Base-by-base conservation (phyloP, 257 asterid genomes). In the Paulownia fortunei region DNA sequence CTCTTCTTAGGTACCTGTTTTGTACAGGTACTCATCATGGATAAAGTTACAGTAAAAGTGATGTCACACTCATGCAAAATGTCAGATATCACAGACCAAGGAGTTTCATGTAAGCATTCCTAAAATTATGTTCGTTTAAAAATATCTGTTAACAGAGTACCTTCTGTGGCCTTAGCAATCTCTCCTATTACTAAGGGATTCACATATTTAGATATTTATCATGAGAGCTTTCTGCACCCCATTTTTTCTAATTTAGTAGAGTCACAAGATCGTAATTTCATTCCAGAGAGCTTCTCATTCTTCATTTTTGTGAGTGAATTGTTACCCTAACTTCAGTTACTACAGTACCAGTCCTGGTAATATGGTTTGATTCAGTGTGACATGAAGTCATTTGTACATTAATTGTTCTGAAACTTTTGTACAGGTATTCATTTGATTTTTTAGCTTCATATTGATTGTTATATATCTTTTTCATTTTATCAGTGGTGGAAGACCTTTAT, bases 401-500 rank as follows among this genome's bases (percentile, higher is more conserved):
- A 69, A 24, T 72, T 66, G 72, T 66, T 65, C 51, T 36, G 56
- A 21, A 19, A 65, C 72, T 18, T 72, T 30, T 56, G 66, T 27
- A 10, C 89, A 83, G 88, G 86, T 75, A 85, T 69, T 63, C 15
- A 27, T 27, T 62, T 47, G 18, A 46, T 30, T 60, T 70, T 69
- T 78, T 74, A 65, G 68, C 78, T 69, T 72, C 27, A 36, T 73
- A 52, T 51, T 69, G 78, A 42, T 67, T 67, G 11, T 61, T 19
- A 30, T 70, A 37, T 55, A 36, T 79, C 21, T 62, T 69, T 70
- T 74, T 67, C 52, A 34, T 47, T 47, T 78, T 63, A 34, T 79
- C 91, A 93, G 97, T 91, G 98, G 98, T 93, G 81, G 98, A 93
- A 87, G 98, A 92, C 82, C 89, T 93, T 64, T 93, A 78, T 66